These are phyloP conservation scores for Plasmodium berghei DNA, from an alignment of 169 alveolate genomes.

Conservation along the genomic window DNA sequence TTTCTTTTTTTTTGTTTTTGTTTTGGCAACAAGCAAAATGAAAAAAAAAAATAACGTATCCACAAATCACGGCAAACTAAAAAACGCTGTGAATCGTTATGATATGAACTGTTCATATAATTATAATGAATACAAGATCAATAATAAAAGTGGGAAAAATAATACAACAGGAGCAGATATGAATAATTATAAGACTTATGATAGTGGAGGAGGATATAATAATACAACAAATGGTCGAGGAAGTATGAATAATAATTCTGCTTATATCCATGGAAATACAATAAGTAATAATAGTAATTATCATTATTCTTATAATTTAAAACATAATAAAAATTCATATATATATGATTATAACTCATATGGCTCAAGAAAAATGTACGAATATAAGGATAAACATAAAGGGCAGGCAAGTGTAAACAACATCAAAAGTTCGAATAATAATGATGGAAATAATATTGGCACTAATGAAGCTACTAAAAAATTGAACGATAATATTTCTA, in stretches of 20 bases:
- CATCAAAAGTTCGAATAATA: background rate
- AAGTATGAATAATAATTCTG: background rate
- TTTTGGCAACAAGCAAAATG: constrained; percentile 18
- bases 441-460: background rate
- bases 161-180: background rate
- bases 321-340: constrained; percentile 21
- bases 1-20: too few species aligned
- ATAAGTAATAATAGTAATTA: background rate
- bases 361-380: constrained; percentile 18
- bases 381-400: constrained; percentile 10
- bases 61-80: constrained; percentile 49
- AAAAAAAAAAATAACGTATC: constrained; percentile 33
- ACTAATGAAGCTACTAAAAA: background rate
- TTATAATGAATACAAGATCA: constrained; percentile 19
- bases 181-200: constrained; percentile 18
- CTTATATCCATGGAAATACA: background rate
- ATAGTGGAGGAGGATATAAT: constrained; percentile 2
- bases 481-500: background rate
- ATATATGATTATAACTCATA: constrained; percentile 43
- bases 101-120: constrained; percentile 64
- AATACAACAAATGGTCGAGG: background rate
- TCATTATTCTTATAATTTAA: background rate
- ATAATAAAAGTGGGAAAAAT: constrained; percentile 9
- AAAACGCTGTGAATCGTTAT: constrained; percentile 52
- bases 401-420: too few species aligned